A percentile compares a stretch with the other conserved stretches of the same genome.
Conservation (phyloP, 441 rosid species). For the Populus tomentosa region DNA sequence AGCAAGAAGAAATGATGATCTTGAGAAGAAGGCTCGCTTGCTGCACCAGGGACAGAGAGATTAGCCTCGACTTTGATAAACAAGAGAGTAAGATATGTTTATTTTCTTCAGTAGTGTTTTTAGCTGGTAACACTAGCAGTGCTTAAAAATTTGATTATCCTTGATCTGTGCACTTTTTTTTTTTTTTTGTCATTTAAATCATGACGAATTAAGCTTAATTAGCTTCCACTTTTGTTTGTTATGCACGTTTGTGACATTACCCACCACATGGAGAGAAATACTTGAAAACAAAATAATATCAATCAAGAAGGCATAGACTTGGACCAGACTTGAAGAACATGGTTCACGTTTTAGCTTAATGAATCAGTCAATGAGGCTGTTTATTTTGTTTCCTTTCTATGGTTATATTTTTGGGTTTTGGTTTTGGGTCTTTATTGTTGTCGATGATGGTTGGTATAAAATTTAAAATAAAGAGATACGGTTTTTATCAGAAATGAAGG, state of each 20-base stretch:
- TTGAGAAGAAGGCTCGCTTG: constrained; percentile 67
- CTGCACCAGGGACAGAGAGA: constrained; percentile 58
- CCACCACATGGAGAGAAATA: constrained; percentile 21
- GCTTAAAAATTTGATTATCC: background rate
- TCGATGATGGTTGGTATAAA: background rate
- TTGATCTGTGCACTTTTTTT: too few relatives aligned
- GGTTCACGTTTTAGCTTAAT: background rate
- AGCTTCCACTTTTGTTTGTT: background rate
- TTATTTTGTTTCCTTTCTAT: background rate
- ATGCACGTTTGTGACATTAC: constrained; percentile 7
- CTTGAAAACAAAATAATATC: background rate
- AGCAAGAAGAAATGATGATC: constrained; percentile 27
- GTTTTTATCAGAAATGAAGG: background rate
- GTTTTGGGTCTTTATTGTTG: background rate
- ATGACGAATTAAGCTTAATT: background rate
- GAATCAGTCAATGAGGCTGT: background rate
- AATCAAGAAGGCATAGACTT: background rate
- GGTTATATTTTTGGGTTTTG: background rate
- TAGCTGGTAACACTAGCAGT: background rate
- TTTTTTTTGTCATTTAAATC: background rate
- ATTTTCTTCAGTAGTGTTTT: background rate
- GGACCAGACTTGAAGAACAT: background rate
- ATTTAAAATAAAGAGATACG: background rate
- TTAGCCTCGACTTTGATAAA: constrained; percentile 78
- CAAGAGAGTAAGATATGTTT: constrained; percentile 55